Evolutionary conservation across 1,284 basidiomycete species (phyloP).

Genomic region (Sanghuangporus baumii): DNA sequence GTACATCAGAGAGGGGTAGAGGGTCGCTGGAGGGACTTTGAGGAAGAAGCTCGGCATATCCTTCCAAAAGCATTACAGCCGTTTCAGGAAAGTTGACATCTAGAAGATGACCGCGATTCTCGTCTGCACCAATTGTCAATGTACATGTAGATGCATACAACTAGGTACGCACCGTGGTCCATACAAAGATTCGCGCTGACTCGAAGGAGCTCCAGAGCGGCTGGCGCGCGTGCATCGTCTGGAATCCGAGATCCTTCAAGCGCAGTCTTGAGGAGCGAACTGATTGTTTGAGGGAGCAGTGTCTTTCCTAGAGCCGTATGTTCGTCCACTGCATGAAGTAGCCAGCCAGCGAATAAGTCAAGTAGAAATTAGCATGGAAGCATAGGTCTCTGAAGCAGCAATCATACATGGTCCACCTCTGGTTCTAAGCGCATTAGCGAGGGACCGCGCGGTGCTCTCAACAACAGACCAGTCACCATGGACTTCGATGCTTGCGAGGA

Average conservation of each 20-base stretch:
- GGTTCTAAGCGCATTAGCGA: slow-evolving; percentile 58
- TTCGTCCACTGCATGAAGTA: slow-evolving; percentile 46
- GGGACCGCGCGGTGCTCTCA: slow-evolving; percentile 43
- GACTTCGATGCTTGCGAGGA: slow-evolving; percentile 32
- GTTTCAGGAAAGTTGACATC: slow-evolving; percentile 65
- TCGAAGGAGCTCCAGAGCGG: slow-evolving; percentile 62
- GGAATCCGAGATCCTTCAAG: slow-evolving; percentile 45
- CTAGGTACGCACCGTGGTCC: slow-evolving; percentile 56
- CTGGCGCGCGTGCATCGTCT: slow-evolving; percentile 36
- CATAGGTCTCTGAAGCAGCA: not conserved
- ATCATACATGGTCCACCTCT: slow-evolving; percentile 40
- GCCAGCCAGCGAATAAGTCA: not conserved
- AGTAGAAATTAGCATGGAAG: not conserved
- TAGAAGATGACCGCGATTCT: slow-evolving; percentile 62
- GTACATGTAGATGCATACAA: slow-evolving; percentile 5
- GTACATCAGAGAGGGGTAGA: slow-evolving; percentile 46
- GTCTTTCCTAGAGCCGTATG: slow-evolving; percentile 64
- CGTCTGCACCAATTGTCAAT: slow-evolving; percentile 31
- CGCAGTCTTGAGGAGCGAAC: slow-evolving; percentile 50
- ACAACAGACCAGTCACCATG: slow-evolving; percentile 46
- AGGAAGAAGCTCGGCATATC: slow-evolving; percentile 54
- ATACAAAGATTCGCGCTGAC: slow-evolving; percentile 76
- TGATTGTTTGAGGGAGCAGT: slow-evolving; percentile 57
- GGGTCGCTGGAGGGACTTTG: slow-evolving; percentile 36
- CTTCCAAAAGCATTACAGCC: slow-evolving; percentile 60